Evolutionary conservation across 768 basidiomycete genomes (phyloP), one percentile per base, ranked within the genome.

Genomic region (Trametes cingulata): DNA sequence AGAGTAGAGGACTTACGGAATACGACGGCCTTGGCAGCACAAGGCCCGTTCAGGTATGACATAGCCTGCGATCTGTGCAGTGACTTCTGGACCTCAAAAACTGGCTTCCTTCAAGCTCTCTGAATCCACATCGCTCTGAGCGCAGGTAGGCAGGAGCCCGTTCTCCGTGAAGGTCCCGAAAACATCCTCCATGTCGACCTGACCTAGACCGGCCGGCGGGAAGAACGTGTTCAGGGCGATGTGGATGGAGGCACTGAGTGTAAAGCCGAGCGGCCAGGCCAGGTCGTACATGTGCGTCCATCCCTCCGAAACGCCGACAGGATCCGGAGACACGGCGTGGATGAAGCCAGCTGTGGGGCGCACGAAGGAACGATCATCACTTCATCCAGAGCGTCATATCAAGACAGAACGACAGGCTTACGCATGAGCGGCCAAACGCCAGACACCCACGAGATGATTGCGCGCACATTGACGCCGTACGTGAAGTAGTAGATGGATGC

Each of bases 381-480:
- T 12, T 37, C 35, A 39, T 22, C 12, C 19, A 17, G 15, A 29
- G 35, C 20, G 35, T 17, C 19, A 24, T 10, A 6, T 20, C n/a
- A 17, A 27, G 22, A 25, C 6, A 39, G 9, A 2, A n/a, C 36
- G 14, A 42, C 15, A 19, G 40, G 29, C 61, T 47, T 27, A 62
- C 61, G 61, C 60, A 64, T 63, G 55, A 62, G 58, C 0, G 65
- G 65, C 61, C 61, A 62, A 15, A 65, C 65, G 25, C 68, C 70
- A 25, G 61, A 49, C 3, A 66, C 52, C 67, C 67, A 71, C 1
- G 67, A 63, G 36, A 62, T 41, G 42, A 68, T 35, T 5, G 68
- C 64, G 25, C 70, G 67, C 54, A 63, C 61, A 60, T 71, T 69
- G 47, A 67, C 40, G n/a, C 70, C 70, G 40, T 55, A 40, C 14